Percentiles rank a stretch among this genome's conserved stretches.
Conservation (phyloP, 2,329 filamentous ascomycete genomes). For the Phyllosticta citribraziliensis region DNA sequence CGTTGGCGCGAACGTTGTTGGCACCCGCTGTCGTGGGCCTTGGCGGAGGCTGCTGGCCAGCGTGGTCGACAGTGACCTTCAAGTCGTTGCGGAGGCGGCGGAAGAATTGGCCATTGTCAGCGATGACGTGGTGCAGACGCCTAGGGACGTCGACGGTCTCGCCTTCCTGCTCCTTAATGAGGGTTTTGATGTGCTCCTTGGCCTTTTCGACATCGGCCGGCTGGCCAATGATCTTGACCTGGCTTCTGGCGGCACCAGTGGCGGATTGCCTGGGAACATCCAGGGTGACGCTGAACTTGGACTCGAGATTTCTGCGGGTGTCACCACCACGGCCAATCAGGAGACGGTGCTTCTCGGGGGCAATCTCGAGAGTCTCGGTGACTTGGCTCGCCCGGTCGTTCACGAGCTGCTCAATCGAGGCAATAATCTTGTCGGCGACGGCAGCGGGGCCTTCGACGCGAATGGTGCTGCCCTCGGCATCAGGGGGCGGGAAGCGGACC, state of each 20-base stretch:
- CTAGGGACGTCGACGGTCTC: slow-evolving; percentile 79
- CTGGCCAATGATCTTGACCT: slow-evolving; percentile 75
- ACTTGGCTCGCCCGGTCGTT: slow-evolving; percentile 75
- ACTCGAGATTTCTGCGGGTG: slow-evolving; percentile 73
- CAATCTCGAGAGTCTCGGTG: slow-evolving; percentile 68
- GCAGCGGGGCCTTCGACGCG: slow-evolving; percentile 76
- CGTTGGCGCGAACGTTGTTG: slow-evolving; percentile 39
- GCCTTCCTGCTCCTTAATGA: slow-evolving; percentile 79
- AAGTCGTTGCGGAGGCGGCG: slow-evolving; percentile 76
- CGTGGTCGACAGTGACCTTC: slow-evolving; percentile 86
- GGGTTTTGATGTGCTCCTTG: slow-evolving; percentile 69
- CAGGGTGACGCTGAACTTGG: slow-evolving; percentile 74
- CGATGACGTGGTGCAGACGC: slow-evolving; percentile 71
- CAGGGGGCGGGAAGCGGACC: slow-evolving; percentile 88
- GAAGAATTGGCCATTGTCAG: slow-evolving; percentile 90
- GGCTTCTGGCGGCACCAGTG: slow-evolving; percentile 64
- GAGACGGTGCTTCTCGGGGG: slow-evolving; percentile 78
- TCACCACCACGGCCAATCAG: slow-evolving; percentile 91
- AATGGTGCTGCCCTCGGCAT: slow-evolving; percentile 72
- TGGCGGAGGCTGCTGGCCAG: slow-evolving; percentile 64
- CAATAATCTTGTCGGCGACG: slow-evolving; percentile 81
- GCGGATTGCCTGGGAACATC: slow-evolving; percentile 74
- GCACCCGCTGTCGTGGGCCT: slow-evolving; percentile 49
- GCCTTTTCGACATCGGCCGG: slow-evolving; percentile 72
- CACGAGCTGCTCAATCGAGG: slow-evolving; percentile 72